Percentiles rank a stretch among this genome's conserved stretches.
Evolutionary conservation across 306 rosid species (phyloP).

Genomic region (Phaseolus lunatus): DNA sequence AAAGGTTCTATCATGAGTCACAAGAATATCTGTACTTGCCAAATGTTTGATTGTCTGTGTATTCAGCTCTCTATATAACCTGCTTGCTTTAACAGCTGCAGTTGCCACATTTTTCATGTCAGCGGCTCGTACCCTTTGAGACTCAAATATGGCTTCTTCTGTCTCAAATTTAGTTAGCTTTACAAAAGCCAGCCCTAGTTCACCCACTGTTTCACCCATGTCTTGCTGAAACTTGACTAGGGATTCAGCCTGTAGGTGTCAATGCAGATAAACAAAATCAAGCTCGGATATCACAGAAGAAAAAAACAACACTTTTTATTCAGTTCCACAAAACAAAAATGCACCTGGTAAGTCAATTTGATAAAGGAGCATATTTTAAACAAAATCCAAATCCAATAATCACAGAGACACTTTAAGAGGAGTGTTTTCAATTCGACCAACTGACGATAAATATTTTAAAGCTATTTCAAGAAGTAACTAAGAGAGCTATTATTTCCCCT

Average conservation of each 20-base stretch:
- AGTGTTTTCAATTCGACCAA: slow-evolving; percentile 34
- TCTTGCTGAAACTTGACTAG: slow-evolving; percentile 97
- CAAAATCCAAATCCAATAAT: slow-evolving; percentile 19
- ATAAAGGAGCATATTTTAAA: slow-evolving; percentile 27
- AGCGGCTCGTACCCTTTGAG: slow-evolving; percentile 77
- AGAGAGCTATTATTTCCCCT: background rate
- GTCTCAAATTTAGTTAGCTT: slow-evolving; percentile 91
- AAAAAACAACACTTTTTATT: slow-evolving; percentile 17
- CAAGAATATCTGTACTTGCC: slow-evolving; percentile 53
- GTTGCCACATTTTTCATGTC: slow-evolving; percentile 87
- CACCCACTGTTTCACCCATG: slow-evolving; percentile 94
- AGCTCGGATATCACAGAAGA: slow-evolving; percentile 30
- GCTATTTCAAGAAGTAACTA: background rate
- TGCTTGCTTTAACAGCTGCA: slow-evolving; percentile 93
- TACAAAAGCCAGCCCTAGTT: slow-evolving; percentile 86
- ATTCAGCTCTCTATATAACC: slow-evolving; percentile 89
- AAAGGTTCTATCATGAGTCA: slow-evolving; percentile 8
- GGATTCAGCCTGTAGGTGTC: slow-evolving; percentile 80
- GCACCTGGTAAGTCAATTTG: slow-evolving; percentile 24
- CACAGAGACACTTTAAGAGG: slow-evolving; percentile 21
- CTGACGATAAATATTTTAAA: background rate
- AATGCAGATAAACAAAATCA: slow-evolving; percentile 21
- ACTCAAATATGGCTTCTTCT: slow-evolving; percentile 69
- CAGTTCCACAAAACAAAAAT: slow-evolving; percentile 28
- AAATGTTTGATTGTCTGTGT: slow-evolving; percentile 94